Evolutionary conservation across 208 protist genomes (phyloP).

Genomic region (Trypanosoma grayi): DNA sequence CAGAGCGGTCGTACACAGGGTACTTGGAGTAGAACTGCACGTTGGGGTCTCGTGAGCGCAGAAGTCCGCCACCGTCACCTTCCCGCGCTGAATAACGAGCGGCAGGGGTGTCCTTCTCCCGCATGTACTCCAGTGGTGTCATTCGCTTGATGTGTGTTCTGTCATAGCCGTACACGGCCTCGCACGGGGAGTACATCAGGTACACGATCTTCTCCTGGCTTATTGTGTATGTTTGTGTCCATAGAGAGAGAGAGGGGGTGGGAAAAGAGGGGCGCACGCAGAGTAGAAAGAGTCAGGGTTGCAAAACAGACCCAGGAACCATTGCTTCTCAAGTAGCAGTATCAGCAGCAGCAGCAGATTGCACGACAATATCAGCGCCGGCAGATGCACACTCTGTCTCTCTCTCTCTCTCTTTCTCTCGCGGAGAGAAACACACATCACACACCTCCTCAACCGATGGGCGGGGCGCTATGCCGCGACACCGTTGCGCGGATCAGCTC

Average conservation of each 20-base stretch:
- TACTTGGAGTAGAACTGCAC: slow-evolving; percentile 73
- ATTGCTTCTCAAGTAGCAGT: too few relatives aligned
- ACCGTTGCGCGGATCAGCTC: slow-evolving; percentile 66
- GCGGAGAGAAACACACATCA: background rate
- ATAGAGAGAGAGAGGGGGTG: too few relatives aligned
- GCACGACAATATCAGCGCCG: too few relatives aligned
- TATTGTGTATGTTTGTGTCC: too few relatives aligned
- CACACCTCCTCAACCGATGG: slow-evolving; percentile 39
- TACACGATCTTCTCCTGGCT: too few relatives aligned
- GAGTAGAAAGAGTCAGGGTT: too few relatives aligned
- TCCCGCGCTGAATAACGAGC: background rate
- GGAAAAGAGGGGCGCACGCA: background rate
- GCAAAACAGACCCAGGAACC: too few relatives aligned
- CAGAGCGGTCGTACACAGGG: slow-evolving; percentile 67
- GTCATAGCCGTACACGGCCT: slow-evolving; percentile 75
- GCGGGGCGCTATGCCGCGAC: slow-evolving; percentile 53
- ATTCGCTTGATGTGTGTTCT: slow-evolving; percentile 66
- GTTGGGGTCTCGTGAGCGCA: slow-evolving; percentile 58
- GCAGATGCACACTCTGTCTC: too few relatives aligned
- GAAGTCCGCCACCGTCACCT: slow-evolving; percentile 4
- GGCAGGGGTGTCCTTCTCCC: slow-evolving; percentile 30
- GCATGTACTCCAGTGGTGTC: slow-evolving; percentile 56
- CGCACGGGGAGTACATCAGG: slow-evolving; percentile 54
- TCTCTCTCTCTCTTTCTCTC: too few relatives aligned
- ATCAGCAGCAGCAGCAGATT: too few relatives aligned